Conservation (phyloP, 768 basidiomycete species). For the Cubamyces lactineus region DNA sequence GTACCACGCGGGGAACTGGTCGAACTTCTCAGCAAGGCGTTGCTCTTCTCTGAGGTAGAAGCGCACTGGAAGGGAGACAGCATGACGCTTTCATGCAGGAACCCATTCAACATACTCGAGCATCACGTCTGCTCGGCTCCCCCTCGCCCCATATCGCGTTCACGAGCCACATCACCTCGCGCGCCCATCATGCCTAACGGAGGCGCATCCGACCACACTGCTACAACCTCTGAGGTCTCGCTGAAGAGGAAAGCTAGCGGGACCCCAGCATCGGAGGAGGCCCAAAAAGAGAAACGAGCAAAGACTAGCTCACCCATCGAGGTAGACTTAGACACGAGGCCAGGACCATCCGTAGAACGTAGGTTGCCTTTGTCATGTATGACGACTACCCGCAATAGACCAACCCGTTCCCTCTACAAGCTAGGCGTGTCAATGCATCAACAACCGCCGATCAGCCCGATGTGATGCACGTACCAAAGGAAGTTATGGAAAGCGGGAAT, state of each 20-base stretch:
- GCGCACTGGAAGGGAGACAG: conserved; percentile 74
- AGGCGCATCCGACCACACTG: background rate
- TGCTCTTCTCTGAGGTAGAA: conserved; percentile 83
- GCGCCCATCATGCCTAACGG: background rate
- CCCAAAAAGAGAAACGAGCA: conserved; percentile 65
- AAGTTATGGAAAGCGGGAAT: background rate
- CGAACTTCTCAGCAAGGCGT: conserved; percentile 77
- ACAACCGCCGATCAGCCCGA: conserved; percentile 31
- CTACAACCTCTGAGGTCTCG: background rate
- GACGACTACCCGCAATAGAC: background rate
- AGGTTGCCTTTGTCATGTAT: conserved; percentile 16
- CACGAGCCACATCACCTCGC: background rate
- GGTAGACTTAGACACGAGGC: conserved; percentile 4
- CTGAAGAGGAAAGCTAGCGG: conserved; percentile 32
- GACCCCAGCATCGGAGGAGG: conserved; percentile 27
- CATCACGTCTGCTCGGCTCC: conserved; percentile 65
- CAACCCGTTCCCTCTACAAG: conserved; percentile 9
- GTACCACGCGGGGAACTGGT: conserved; percentile 82
- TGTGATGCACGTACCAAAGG: too few relatives aligned
- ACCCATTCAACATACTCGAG: conserved; percentile 74
- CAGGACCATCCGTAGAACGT: conserved; percentile 18
- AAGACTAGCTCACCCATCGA: conserved; percentile 39
- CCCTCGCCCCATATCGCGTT: conserved; percentile 6
- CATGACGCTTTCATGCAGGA: conserved; percentile 66
- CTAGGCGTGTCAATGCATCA: background rate